Evolutionary conservation across 2,329 filamentous ascomycete genomes (phyloP).

Genomic region (Aschersonia sp.): DNA sequence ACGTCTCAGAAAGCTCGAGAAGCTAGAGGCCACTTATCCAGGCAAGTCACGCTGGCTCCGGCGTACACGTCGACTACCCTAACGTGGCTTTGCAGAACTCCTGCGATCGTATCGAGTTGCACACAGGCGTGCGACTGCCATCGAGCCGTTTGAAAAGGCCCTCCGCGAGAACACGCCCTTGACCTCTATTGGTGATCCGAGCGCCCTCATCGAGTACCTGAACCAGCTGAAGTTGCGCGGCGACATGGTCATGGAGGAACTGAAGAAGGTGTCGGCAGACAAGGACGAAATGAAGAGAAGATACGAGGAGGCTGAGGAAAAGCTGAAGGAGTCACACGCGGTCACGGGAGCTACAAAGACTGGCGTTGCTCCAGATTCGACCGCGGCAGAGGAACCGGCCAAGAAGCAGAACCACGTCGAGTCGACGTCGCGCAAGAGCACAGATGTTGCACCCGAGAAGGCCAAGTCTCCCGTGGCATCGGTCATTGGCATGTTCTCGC

Average conservation of each 20-base stretch:
- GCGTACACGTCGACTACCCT: background rate
- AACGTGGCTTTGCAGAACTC: slow-evolving; percentile 42
- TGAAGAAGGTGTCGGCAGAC: slow-evolving; percentile 74
- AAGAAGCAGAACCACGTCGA: slow-evolving; percentile 16
- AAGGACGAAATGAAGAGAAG: slow-evolving; percentile 69
- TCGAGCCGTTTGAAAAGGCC: slow-evolving; percentile 85
- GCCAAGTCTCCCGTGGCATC: slow-evolving; percentile 32
- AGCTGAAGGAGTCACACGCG: slow-evolving; percentile 44
- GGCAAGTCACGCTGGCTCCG: slow-evolving; percentile 33
- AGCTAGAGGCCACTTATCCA: slow-evolving; percentile 74
- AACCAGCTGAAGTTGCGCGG: slow-evolving; percentile 73
- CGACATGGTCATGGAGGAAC: slow-evolving; percentile 87
- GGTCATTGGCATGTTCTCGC: slow-evolving; percentile 34
- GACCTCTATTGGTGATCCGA: slow-evolving; percentile 74
- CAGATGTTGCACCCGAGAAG: slow-evolving; percentile 10
- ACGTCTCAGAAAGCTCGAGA: slow-evolving; percentile 76
- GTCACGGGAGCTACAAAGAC: slow-evolving; percentile 41
- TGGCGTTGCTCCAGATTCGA: slow-evolving; percentile 11
- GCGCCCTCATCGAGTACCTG: slow-evolving; percentile 76
- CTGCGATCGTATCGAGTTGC: slow-evolving; percentile 85
- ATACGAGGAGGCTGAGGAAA: slow-evolving; percentile 52
- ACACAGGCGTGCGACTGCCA: slow-evolving; percentile 70
- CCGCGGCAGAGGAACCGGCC: slow-evolving; percentile 14
- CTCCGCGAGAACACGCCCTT: slow-evolving; percentile 87
- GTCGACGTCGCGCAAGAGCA: slow-evolving; percentile 3